phyloP scores from a whole-genome alignment of 148 eudicot genomes.

The Chenopodium suecicum region DNA sequence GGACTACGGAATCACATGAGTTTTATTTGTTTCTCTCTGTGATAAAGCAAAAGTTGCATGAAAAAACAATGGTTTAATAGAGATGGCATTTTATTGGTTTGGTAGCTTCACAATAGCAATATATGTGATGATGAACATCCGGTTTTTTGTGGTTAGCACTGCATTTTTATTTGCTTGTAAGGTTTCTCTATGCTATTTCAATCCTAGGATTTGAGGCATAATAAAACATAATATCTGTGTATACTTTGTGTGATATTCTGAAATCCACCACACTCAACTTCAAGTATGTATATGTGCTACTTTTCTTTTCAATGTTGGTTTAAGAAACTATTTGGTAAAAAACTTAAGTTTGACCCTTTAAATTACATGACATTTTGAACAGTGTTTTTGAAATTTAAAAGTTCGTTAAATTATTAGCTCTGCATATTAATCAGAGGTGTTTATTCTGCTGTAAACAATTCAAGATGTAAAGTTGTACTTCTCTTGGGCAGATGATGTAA shows the following conservation, averaged over 20 bases:
- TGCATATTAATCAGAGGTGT: background rate
- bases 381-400: background rate
- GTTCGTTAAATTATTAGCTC: background rate
- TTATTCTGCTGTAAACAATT: background rate
- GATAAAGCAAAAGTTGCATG: background rate
- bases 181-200: background rate
- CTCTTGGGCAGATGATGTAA: slow-evolving; percentile 55
- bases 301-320: background rate
- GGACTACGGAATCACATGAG: background rate
- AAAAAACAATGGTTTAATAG: background rate
- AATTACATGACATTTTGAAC: background rate
- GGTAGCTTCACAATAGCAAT: background rate
- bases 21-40: background rate
- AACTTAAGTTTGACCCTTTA: background rate
- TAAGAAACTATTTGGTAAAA: background rate
- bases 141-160: background rate
- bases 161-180: background rate
- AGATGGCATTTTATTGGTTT: background rate
- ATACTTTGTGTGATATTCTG: background rate
- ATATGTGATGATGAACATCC: background rate
- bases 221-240: background rate
- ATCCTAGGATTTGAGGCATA: background rate
- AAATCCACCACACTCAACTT: background rate
- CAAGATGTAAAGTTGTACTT: background rate
- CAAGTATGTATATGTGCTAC: background rate